Conservation (phyloP, 768 basidiomycete species). For the Cyathus striatus region DNA sequence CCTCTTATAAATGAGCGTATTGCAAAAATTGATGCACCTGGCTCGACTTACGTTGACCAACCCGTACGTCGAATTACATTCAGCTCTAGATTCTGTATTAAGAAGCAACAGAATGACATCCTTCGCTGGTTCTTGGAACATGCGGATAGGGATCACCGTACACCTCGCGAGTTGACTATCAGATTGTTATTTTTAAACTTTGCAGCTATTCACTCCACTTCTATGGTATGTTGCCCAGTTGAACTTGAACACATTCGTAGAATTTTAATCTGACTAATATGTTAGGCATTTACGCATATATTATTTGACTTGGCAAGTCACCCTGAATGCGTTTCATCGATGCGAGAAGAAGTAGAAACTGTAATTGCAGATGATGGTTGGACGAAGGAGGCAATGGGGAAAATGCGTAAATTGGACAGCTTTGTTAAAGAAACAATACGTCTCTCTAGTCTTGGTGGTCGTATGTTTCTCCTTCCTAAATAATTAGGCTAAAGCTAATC, state of each 20-base stretch:
- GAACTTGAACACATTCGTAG: not conserved
- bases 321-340: constrained; percentile 16
- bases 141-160: constrained; percentile 23
- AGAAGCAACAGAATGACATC: constrained; percentile 32
- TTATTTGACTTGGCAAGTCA: constrained; percentile 20
- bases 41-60: constrained; percentile 22
- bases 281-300: constrained; percentile 19
- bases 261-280: not conserved
- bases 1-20: constrained; percentile 26
- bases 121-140: constrained; percentile 41
- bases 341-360: constrained; percentile 33
- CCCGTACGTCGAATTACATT: constrained; percentile 16
- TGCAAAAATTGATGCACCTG: constrained; percentile 19
- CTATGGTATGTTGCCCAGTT: constrained; percentile 22
- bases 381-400: constrained; percentile 21
- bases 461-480: not conserved
- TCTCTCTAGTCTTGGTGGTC: constrained; percentile 12
- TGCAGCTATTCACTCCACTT: constrained; percentile 34
- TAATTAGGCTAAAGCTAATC: not conserved
- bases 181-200: constrained; percentile 30
- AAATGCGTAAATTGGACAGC: constrained; percentile 36
- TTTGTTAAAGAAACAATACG: constrained; percentile 36
- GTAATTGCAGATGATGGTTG: constrained; percentile 24
- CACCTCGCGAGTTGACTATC: constrained; percentile 19
- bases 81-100: not conserved